These are phyloP conservation scores for Pyrus communis DNA, from an alignment of 306 rosid genomes.

Conservation along the genomic window DNA sequence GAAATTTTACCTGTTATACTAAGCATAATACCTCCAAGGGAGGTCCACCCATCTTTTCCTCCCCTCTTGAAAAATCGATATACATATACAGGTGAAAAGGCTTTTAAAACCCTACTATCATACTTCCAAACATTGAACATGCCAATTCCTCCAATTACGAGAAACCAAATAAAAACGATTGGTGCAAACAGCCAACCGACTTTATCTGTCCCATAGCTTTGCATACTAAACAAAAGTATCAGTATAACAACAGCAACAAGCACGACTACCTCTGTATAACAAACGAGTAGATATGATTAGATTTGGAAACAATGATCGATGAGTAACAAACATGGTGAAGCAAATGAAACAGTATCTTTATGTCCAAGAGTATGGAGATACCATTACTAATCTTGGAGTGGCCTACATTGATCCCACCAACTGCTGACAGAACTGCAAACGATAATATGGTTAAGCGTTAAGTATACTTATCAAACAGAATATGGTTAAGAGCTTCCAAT, in stretches of 20 bases:
- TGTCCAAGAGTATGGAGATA: slow-evolving; percentile 30
- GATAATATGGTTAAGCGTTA: slow-evolving; percentile 11
- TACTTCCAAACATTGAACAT: slow-evolving; percentile 71
- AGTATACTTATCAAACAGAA: background rate
- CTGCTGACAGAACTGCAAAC: slow-evolving; percentile 79
- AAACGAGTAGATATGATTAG: background rate
- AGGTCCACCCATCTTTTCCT: slow-evolving; percentile 70
- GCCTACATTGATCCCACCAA: slow-evolving; percentile 86
- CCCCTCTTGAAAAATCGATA: slow-evolving; percentile 61
- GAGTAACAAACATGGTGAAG: background rate
- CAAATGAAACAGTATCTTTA: slow-evolving; percentile 7
- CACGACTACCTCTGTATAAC: slow-evolving; percentile 64
- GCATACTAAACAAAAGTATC: slow-evolving; percentile 79
- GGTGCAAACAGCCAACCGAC: slow-evolving; percentile 99
- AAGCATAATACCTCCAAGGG: slow-evolving; percentile 93
- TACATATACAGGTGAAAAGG: slow-evolving; percentile 72
- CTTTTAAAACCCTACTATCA: slow-evolving; percentile 61
- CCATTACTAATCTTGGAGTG: slow-evolving; percentile 53
- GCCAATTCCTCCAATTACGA: slow-evolving; percentile 87
- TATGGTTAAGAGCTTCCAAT: background rate
- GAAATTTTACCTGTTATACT: slow-evolving; percentile 74
- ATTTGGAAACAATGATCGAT: background rate
- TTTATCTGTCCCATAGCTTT: slow-evolving; percentile 86
- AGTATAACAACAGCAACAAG: slow-evolving; percentile 75
- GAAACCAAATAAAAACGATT: slow-evolving; percentile 85